These are phyloP conservation scores for Triangularia setosa DNA, from an alignment of 2,329 filamentous ascomycete genomes.

Conservation along the genomic window DNA sequence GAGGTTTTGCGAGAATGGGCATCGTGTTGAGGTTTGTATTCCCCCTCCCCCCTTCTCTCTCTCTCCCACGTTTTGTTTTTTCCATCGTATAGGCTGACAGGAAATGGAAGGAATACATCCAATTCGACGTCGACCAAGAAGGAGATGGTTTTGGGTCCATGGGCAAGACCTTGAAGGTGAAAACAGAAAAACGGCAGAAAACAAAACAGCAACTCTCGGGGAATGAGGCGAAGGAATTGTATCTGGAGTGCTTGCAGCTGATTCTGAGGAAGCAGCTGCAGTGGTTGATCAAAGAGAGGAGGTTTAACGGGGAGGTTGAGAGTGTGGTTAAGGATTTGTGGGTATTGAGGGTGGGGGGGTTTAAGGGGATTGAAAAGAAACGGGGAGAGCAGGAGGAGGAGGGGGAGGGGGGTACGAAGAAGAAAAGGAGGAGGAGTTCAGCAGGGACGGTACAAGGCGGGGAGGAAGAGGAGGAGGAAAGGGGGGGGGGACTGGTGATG, in stretches of 20 bases:
- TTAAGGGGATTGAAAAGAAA: constrained; percentile 48
- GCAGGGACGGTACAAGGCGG: constrained; percentile 20
- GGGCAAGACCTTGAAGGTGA: constrained; percentile 52
- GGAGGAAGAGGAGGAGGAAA: constrained; percentile 30
- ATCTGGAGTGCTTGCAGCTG: constrained; percentile 78
- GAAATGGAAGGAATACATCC: constrained; percentile 45
- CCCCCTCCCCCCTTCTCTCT: background rate
- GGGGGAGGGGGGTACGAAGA: constrained; percentile 43
- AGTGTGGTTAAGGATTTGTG: constrained; percentile 79
- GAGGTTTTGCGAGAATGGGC: constrained; percentile 75
- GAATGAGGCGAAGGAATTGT: constrained; percentile 68
- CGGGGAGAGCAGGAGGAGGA: constrained; percentile 32
- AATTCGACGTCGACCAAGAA: constrained; percentile 53
- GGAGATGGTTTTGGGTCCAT: constrained; percentile 65
- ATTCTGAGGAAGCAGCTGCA: constrained; percentile 76
- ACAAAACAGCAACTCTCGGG: constrained; percentile 58
- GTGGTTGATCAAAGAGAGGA: constrained; percentile 65
- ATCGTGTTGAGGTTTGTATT: constrained; percentile 65
- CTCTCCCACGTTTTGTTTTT: constrained; percentile 1
- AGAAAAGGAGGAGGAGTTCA: constrained; percentile 28
- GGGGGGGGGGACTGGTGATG: constrained; percentile 38
- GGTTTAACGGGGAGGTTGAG: constrained; percentile 70
- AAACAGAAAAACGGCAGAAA: constrained; percentile 54
- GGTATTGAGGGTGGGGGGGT: constrained; percentile 60
- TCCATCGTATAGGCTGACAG: no score